Evolutionary conservation across 2,329 filamentous ascomycete species (phyloP), one percentile per base, ranked within the genome.

Genomic region (Colletotrichum higginsianum): DNA sequence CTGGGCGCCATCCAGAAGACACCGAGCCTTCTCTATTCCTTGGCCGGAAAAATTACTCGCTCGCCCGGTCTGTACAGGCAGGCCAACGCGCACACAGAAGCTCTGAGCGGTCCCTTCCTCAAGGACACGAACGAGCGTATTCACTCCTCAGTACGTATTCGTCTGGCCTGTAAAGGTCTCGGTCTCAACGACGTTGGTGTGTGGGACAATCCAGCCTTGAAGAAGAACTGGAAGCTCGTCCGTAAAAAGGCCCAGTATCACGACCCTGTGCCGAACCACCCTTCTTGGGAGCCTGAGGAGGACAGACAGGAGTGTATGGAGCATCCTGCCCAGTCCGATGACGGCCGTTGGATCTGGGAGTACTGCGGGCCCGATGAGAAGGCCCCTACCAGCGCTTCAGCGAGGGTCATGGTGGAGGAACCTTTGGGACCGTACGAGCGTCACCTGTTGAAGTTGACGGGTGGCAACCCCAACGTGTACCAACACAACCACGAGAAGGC

Each of bases 51-150:
- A 42, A 82, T 83, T 4, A 78, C 80, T 44, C 82, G 86, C 61
- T 84, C 83, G 3, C 87, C 87, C 0, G 87, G 86, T 3, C 75
- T 85, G 73, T 88, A 88, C 79, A 83, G 80, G 57, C 84, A 83
- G 70, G 79, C 82, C 18, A 81, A 87, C 64, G 80, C 83, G 2
- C 78, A 80, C 56, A 83, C 82, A 1, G 82, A 83, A 11, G 76
- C 76, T 15, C 75, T 78, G 42, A 78, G 79, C 50, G 74, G 76
- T 1, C 78, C 79, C 11, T 87, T 83, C 68, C 82, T 90, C 35
- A 76, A 84, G 62, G 83, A 86, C 71, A 90, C 88, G 12, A 87
- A 89, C 74, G 88, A 90, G 77, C 83, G 85, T 11, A 84, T 89
- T 44, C 88, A 90, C 76, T 84, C 85, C 72, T 87, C 86, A 2